Base-by-base conservation (phyloP, 352 stramenopile species). In the Globisporangium perplexum region DNA sequence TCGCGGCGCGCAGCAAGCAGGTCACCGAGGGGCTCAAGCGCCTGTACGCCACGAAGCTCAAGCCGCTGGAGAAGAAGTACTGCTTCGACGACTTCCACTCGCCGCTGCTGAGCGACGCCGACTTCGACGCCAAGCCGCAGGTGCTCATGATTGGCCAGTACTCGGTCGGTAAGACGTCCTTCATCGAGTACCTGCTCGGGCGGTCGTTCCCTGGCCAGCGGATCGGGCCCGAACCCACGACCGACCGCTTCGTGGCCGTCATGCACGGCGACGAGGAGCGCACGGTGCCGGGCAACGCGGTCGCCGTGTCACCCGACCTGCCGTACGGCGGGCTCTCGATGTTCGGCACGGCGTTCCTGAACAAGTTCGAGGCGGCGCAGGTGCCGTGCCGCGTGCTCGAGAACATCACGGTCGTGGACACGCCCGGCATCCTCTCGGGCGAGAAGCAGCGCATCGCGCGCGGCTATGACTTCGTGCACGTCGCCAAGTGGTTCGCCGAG, bases 331-430 rank as follows among this genome's bases (percentile, higher is more conserved):
- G 93, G 3, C 65, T 98, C 44, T 94, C 81, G 62, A 93, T 93
- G 76, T 99, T 99, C 74, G 97, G 96, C 56, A 98, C 96, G n/a
- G 86, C 86, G 30, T 99, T 99, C 63, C 75, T 99, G 23, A 99
- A 97, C 82, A 95, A 98, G 62, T 98, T 99, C 55, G 96, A 99
- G 72, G 96, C 85, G 22, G 88, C 89, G 54, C 95, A 99, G 65
- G 79, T 98, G 59, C 89, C 94, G 18, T 97, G 86, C 31, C 87
- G 84, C 38, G 69, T 99, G 28, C 85, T 99, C 20, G 73, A 96
- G 56, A 95, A 97, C 57, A 93, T 99, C 55, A 98, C 95, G 26
- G 85, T 99, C 30, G 88, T 99, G 23, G 97, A 99, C 77, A 99
- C 97, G 8, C 97, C 97, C 0, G 97, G 97, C 42, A 97, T 99